A percentile compares a stretch with the other conserved stretches of the same genome.
Evolutionary conservation across 192 early-diverging fungal genomes (phyloP).

Genomic region (Coemansia sp.): DNA sequence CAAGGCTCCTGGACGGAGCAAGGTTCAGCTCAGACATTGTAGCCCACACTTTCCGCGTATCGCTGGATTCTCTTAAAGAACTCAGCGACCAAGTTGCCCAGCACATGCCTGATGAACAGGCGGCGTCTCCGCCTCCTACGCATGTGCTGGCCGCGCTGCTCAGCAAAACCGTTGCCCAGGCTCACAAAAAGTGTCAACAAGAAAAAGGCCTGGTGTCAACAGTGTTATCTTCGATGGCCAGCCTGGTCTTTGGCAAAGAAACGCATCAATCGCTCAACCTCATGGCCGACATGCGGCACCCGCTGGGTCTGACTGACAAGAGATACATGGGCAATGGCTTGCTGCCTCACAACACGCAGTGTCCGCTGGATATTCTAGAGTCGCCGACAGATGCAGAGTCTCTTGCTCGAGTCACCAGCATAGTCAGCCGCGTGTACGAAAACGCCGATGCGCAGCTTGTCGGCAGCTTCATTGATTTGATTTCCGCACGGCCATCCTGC

Average conservation of each 20-base stretch:
- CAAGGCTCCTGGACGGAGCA: slow-evolving; percentile 26
- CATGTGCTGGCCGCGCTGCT: slow-evolving; percentile 41
- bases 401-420: slow-evolving; percentile 14
- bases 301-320: slow-evolving; percentile 18
- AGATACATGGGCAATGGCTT: slow-evolving; percentile 50
- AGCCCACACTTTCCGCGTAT: slow-evolving; percentile 39
- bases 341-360: slow-evolving; percentile 35
- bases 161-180: slow-evolving; percentile 41
- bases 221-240: neutral
- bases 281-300: slow-evolving; percentile 41
- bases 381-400: slow-evolving; percentile 13
- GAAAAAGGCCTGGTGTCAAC: neutral
- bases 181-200: slow-evolving; percentile 27
- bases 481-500: slow-evolving; percentile 23
- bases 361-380: slow-evolving; percentile 32
- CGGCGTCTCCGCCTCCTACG: slow-evolving; percentile 3
- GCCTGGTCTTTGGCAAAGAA: slow-evolving; percentile 9
- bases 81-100: slow-evolving; percentile 18
- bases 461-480: slow-evolving; percentile 42
- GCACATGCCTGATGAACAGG: neutral
- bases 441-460: slow-evolving; percentile 34
- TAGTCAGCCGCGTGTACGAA: slow-evolving; percentile 18
- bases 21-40: slow-evolving; percentile 24
- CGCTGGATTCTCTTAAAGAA: slow-evolving; percentile 10
- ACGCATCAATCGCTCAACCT: slow-evolving; percentile 33